Evolutionary conservation across 2,329 filamentous ascomycete species (phyloP).

Genomic region (Bipolaris gigantea): DNA sequence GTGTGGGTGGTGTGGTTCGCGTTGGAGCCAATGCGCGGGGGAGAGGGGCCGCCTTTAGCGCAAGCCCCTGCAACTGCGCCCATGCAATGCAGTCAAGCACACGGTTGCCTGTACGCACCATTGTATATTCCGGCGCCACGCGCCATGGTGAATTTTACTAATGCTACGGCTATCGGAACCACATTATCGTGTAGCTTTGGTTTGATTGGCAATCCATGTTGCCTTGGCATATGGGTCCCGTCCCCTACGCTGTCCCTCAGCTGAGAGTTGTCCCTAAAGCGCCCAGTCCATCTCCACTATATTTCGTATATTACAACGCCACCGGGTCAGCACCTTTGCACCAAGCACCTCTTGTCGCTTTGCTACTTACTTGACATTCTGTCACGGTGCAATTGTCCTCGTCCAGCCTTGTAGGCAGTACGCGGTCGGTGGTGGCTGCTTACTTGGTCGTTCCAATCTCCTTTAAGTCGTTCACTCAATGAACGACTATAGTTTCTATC

Average conservation of each 20-base stretch:
- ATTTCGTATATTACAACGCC: conserved; percentile 3
- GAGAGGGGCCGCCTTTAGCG: conserved; percentile 9
- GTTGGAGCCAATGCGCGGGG: conserved; percentile 4
- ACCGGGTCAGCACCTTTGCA: conserved; percentile 1
- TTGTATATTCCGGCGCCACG: conserved; percentile 7
- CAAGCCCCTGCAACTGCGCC: background rate
- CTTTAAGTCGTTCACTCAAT: conserved; percentile 8
- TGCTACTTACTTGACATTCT: conserved; percentile 5
- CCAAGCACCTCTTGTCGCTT: background rate
- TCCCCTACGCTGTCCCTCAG: conserved; percentile 5
- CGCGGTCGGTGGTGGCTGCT: background rate
- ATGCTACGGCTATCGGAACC: conserved; percentile 8
- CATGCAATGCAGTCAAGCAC: conserved; percentile 8
- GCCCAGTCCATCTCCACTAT: conserved; percentile 7
- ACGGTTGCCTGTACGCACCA: conserved; percentile 8
- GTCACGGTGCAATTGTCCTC: background rate
- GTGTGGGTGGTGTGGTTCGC: background rate
- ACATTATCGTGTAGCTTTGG: conserved; percentile 5
- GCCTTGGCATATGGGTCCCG: conserved; percentile 17
- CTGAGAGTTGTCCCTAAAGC: conserved; percentile 21
- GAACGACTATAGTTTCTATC: background rate
- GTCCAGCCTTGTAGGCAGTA: background rate
- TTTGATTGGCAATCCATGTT: conserved; percentile 12
- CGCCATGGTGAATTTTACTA: background rate
- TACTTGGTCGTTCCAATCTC: background rate